Evolutionary conservation across 345 rosid species (phyloP).

Genomic region (Brassica cretica): DNA sequence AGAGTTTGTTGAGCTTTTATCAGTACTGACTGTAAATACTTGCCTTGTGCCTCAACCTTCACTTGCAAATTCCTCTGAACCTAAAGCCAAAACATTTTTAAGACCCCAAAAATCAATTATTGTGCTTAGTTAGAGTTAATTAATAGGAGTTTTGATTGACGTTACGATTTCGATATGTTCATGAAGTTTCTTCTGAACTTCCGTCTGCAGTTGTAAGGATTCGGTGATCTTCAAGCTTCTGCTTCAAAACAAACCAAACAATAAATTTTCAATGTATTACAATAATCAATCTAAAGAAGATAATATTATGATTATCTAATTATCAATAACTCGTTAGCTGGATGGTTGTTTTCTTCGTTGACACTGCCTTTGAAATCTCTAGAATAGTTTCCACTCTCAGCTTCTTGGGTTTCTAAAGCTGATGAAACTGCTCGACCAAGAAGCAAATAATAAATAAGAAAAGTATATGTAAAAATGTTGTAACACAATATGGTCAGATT

Average conservation of each 20-base stretch:
- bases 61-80: constrained; percentile 93
- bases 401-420: constrained; percentile 34
- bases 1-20: constrained; percentile 91
- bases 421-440: constrained; percentile 28
- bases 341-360: constrained; percentile 44
- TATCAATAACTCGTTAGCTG: constrained; percentile 57
- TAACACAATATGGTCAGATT: constrained; percentile 4
- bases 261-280: not conserved
- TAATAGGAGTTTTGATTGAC: not conserved
- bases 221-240: constrained; percentile 72
- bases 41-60: constrained; percentile 96
- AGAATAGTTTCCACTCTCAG: constrained; percentile 27
- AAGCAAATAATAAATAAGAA: not conserved
- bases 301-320: constrained; percentile 16
- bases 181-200: constrained; percentile 87
- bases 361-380: constrained; percentile 22
- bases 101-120: not conserved
- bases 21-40: constrained; percentile 80
- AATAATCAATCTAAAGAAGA: not conserved
- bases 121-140: not conserved
- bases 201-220: constrained; percentile 89
- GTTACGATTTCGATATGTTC: constrained; percentile 84
- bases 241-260: constrained; percentile 35
- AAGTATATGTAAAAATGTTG: not conserved
- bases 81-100: constrained; percentile 41